Evolutionary conservation across 176 grass and related monocot species (phyloP), one percentile per base, ranked within the genome.

Genomic region (Carex pumila): DNA sequence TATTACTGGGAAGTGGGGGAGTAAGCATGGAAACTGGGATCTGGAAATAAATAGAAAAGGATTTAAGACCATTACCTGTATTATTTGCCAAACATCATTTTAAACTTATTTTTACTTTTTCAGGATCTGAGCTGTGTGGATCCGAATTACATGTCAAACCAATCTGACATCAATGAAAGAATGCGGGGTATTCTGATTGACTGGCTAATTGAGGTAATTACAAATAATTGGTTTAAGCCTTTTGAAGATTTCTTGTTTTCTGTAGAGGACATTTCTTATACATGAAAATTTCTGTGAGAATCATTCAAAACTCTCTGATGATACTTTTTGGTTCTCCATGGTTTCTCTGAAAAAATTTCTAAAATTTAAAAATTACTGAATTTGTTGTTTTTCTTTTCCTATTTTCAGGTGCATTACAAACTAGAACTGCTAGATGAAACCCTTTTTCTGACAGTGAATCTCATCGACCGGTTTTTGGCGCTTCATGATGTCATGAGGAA

Each of bases 161-260:
- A 98, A 81, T 85, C 72, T 17, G 95, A 98, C 43, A 91, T 98
- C 50, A 94, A 98, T 21, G 95, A 93, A 82, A 98, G 91, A 82
- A 94, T 98, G 95, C 87, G 95, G 31, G 95, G 88, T 15, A 93
- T 94, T 78, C 79, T 98, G 11, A 93, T 98, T 17, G 95, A 98
- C 53, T 98, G 95, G 95, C 86, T 94, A 4, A 94, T 98, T 21
- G 92, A 98, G 95, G 95, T 87, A 75, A 84, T 78, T 50, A 76
- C 49, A 12, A 75, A 54, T 30, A 39, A 39, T 39, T 39, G 37
- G 4, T 5, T 39, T 39, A 39, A 39, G 37, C 37, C 5, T 39
- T 39, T 39, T 39, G 37, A 39, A 39, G 37, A 39, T 6, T 41
- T 41, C 25, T 25, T 25, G 25, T 41, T 41, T 41, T 41, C 39